phyloP scores from a whole-genome alignment of 768 basidiomycete species.

The Trametes gibbosa region DNA sequence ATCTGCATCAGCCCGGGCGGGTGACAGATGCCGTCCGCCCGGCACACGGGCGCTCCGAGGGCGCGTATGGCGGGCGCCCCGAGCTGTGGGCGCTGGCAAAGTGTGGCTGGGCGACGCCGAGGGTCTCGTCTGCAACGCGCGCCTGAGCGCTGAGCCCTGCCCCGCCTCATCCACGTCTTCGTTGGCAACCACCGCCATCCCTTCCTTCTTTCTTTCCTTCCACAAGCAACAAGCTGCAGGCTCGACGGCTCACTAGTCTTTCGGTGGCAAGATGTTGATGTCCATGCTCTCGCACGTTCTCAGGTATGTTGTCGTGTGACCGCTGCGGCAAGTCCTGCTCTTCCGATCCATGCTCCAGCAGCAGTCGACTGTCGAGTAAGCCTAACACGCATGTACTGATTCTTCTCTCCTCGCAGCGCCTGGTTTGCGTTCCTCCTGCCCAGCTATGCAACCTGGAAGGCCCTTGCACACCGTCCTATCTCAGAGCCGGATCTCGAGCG shows the following conservation, averaged over 20 bases:
- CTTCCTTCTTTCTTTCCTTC: not conserved
- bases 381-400: not conserved
- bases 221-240: not conserved
- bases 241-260: not conserved
- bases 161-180: not conserved
- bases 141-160: no score
- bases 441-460: slow-evolving; percentile 65
- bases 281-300: slow-evolving; percentile 49
- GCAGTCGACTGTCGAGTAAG: not conserved
- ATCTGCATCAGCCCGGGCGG: not conserved
- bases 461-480: slow-evolving; percentile 51
- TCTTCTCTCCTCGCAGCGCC: slow-evolving; percentile 40
- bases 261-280: slow-evolving; percentile 41
- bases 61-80: slow-evolving; percentile 1
- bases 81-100: not conserved
- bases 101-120: slow-evolving; percentile 5
- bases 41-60: slow-evolving; percentile 15
- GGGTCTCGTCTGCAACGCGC: no score
- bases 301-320: slow-evolving; percentile 36
- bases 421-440: slow-evolving; percentile 73
- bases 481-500: slow-evolving; percentile 51
- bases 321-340: not conserved
- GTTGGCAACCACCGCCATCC: not conserved
- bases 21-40: not conserved
- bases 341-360: no score